A percentile compares a stretch with the other conserved stretches of the same genome.
Conservation (phyloP, 306 rosid species). For the Arachis hypogaea region DNA sequence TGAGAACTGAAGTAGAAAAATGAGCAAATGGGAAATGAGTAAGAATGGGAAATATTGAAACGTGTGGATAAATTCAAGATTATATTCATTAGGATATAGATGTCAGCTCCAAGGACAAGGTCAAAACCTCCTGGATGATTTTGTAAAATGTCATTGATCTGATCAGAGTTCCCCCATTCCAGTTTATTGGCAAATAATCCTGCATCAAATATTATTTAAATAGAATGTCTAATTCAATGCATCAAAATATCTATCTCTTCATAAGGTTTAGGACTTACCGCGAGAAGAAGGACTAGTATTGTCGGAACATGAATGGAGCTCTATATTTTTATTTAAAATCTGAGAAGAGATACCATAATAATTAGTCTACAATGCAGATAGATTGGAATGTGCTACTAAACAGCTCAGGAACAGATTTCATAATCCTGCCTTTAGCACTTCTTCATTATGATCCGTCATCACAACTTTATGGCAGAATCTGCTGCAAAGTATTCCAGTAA, state of each 20-base stretch:
- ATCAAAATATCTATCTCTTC: conserved; percentile 18
- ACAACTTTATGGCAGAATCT: conserved; percentile 80
- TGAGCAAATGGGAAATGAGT: background rate
- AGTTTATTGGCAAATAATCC: conserved; percentile 75
- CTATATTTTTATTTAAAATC: conserved; percentile 84
- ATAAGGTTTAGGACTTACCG: conserved; percentile 57
- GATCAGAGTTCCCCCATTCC: conserved; percentile 88
- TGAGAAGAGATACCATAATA: conserved; percentile 46
- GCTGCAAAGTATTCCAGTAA: conserved; percentile 86
- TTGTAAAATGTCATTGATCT: conserved; percentile 61
- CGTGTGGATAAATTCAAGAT: conserved; percentile 17
- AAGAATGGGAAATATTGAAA: background rate
- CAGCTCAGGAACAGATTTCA: conserved; percentile 35
- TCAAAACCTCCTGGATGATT: conserved; percentile 72
- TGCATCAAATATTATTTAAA: conserved; percentile 43
- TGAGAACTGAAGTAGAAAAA: too few species aligned
- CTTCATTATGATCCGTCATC: conserved; percentile 88
- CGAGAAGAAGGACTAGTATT: conserved; percentile 44
- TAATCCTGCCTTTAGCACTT: conserved; percentile 83
- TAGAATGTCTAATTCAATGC: conserved; percentile 15
- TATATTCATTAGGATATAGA: conserved; percentile 66
- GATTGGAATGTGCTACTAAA: conserved; percentile 32
- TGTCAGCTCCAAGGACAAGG: conserved; percentile 92
- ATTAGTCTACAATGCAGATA: conserved; percentile 38
- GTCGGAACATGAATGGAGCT: conserved; percentile 71